Evolutionary conservation across 345 rosid genomes (phyloP), one percentile per base, ranked within the genome.

Genomic region (Boechera retrofracta): DNA sequence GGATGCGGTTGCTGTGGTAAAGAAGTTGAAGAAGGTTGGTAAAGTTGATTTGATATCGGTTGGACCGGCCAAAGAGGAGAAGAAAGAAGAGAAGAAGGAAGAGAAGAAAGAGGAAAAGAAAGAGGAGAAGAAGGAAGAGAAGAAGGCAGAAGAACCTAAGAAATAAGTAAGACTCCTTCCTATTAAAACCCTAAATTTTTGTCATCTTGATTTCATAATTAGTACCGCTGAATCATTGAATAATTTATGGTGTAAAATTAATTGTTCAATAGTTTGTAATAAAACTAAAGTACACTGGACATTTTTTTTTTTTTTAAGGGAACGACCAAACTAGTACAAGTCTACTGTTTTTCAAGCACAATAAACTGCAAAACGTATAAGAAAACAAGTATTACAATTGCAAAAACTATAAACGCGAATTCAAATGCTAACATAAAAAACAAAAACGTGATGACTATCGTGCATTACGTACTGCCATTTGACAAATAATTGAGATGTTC

Each of bases 1-100:
- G 98, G 98, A 94, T 41, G 65, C 95, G 16, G 95, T 89, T 73
- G 95, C 94, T 11, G 89, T 92, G 70, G 91, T 80, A 59, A 94
- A 92, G 87, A 94, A 85, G 81, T 58, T 92, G 89, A 94, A 89
- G 89, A 94, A 90, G 70, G 95, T 94, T 5, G 98, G 92, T 16
- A 94, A 94, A 86, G 97, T 94, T 54, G 98, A 94, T 79, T 79
- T 92, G 32, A 32, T 90, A 39, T 89, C 95, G 4, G 95, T 92
- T 13, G 97, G 98, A 11, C 98, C 98, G 18, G 98, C 97, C 3
- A 91, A 93, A 58, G 98, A 88, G 63, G 97, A 90, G 77, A 91
- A 91, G 87, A 94, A 94, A 67, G 94, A 86, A 28, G 93, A 85
- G 18, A 86, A 91, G 68, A 89, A 93, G 21, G 92, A 84, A 4